These are phyloP conservation scores for Pseudogymnoascus sp. DNA, from an alignment of 2,329 filamentous ascomycete genomes.

Conservation along the genomic window DNA sequence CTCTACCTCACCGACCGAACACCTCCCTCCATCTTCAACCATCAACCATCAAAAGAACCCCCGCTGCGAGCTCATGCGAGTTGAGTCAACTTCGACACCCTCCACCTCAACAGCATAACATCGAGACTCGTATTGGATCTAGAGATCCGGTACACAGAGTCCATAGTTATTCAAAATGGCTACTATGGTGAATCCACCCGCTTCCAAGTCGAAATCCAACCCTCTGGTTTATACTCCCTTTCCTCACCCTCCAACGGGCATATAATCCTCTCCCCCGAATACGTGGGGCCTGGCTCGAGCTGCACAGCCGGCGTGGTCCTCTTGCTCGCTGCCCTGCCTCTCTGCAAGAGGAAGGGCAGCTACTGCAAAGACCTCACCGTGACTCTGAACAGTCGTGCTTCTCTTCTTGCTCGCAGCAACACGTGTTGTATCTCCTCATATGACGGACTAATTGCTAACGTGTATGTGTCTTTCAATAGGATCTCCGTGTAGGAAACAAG, in stretches of 20 bases:
- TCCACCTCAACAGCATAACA: background rate
- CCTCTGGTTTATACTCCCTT: constrained; percentile 35
- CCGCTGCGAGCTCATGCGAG: background rate
- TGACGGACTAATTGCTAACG: constrained; percentile 1
- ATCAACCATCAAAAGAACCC: background rate
- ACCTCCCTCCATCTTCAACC: background rate
- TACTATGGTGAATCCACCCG: constrained; percentile 49
- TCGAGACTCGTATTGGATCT: constrained; percentile 27
- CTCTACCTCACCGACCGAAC: background rate
- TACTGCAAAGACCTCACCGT: background rate
- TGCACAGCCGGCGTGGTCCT: constrained; percentile 1
- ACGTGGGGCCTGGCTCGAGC: background rate
- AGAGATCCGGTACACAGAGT: constrained; percentile 26
- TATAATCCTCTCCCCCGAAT: constrained; percentile 13
- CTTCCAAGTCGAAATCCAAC: constrained; percentile 31
- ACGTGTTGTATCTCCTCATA: background rate
- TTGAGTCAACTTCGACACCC: background rate
- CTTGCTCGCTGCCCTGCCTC: background rate
- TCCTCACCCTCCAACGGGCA: constrained; percentile 27
- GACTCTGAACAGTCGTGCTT: background rate
- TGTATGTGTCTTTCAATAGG: constrained; percentile 44
- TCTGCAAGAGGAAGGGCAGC: background rate
- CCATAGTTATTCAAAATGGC: constrained; percentile 45
- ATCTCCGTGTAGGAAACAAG: constrained; percentile 98
- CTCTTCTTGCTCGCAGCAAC: background rate